Evolutionary conservation across 768 basidiomycete genomes (phyloP).

Genomic region (Pleurotus tuber-regium): DNA sequence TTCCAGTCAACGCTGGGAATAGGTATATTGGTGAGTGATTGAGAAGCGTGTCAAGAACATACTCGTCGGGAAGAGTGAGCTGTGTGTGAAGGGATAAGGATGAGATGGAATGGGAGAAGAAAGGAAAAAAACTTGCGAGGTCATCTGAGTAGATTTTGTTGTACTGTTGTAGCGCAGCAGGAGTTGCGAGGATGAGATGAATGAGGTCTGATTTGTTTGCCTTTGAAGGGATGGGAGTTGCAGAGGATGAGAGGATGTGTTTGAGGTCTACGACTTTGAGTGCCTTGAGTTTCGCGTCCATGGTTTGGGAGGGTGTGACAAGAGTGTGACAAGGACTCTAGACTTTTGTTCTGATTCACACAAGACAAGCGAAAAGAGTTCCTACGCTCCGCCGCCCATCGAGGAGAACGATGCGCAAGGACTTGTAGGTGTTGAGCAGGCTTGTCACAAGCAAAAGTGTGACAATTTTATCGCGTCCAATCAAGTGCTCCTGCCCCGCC

Average conservation of each 20-base stretch:
- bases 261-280: slow-evolving; percentile 74
- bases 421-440: neutral
- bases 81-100: slow-evolving; percentile 6
- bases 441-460: slow-evolving; percentile 7
- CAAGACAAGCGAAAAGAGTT: slow-evolving; percentile 3
- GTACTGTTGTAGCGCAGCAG: slow-evolving; percentile 50
- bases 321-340: slow-evolving; percentile 12
- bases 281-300: slow-evolving; percentile 45
- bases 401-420: neutral
- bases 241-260: slow-evolving; percentile 55
- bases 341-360: slow-evolving; percentile 1
- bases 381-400: neutral
- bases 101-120: neutral
- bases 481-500: slow-evolving; percentile 4
- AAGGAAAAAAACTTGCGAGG: slow-evolving; percentile 20
- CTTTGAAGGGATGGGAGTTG: slow-evolving; percentile 47
- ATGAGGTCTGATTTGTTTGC: slow-evolving; percentile 70
- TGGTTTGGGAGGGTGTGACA: slow-evolving; percentile 22
- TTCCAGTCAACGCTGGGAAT: slow-evolving; percentile 41
- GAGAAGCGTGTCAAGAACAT: slow-evolving; percentile 8
- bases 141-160: slow-evolving; percentile 19
- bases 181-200: slow-evolving; percentile 52
- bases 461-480: slow-evolving; percentile 13
- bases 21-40: slow-evolving; percentile 5
- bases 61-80: slow-evolving; percentile 36